phyloP scores from a whole-genome alignment of 106 monocot genomes.

The Dactylorhiza incarnata region DNA sequence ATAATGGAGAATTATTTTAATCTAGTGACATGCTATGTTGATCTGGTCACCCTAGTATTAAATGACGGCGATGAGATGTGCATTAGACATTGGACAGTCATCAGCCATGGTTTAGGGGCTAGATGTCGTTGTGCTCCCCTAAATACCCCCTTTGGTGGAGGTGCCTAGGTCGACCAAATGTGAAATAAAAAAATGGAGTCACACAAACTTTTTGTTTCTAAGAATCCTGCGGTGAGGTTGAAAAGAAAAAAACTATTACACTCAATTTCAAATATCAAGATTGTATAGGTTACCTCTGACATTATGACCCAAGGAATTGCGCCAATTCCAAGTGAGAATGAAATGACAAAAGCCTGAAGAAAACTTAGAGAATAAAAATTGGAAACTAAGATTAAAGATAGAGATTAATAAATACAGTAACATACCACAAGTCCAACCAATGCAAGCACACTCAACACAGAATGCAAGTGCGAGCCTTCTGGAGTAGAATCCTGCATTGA shows the following conservation, averaged over 20 bases:
- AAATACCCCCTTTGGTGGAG: too few relatives aligned
- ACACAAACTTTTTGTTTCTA: background rate
- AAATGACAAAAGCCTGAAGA: conserved; percentile 58
- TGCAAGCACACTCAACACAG: conserved; percentile 53
- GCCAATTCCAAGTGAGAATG: conserved; percentile 81
- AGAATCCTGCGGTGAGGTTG: background rate
- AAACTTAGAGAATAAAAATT: conserved; percentile 13
- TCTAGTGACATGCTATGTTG: too few relatives aligned
- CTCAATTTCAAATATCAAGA: background rate
- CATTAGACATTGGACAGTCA: too few relatives aligned
- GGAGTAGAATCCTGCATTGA: conserved; percentile 35
- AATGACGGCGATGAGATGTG: too few relatives aligned
- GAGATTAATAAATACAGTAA: background rate
- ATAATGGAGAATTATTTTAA: too few relatives aligned
- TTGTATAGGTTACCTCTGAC: conserved; percentile 61
- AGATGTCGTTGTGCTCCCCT: too few relatives aligned
- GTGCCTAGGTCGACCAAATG: too few relatives aligned
- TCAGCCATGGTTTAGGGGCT: too few relatives aligned
- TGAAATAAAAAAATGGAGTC: background rate
- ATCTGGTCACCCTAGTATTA: too few relatives aligned
- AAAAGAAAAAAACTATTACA: background rate
- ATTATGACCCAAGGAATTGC: conserved; percentile 95
- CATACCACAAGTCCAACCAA: conserved; percentile 2
- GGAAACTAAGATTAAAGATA: background rate
- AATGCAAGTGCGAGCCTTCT: conserved; percentile 38